Evolutionary conservation across 2,329 filamentous ascomycete species (phyloP).

Genomic region (Hymenoscyphus infarciens): DNA sequence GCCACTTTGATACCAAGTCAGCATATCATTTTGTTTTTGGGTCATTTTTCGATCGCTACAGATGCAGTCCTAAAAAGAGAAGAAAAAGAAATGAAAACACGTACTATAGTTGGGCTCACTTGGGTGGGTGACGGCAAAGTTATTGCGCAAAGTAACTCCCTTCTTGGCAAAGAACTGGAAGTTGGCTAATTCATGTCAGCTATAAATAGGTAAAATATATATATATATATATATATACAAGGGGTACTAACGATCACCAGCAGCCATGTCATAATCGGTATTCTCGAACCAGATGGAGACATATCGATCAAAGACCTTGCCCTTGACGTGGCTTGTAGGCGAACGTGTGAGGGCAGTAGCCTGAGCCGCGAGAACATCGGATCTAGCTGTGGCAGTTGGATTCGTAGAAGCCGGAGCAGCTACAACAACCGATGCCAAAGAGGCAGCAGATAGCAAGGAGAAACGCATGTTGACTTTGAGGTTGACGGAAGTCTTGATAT

Average conservation of each 20-base stretch:
- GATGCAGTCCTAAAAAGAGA: too few species aligned
- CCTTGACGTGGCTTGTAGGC: conserved; percentile 61
- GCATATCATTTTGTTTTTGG: not conserved
- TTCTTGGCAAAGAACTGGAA: conserved; percentile 54
- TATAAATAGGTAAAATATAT: not conserved
- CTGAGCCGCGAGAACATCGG: conserved; percentile 51
- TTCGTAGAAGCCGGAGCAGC: conserved; percentile 25
- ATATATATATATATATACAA: too few species aligned
- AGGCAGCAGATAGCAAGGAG: conserved; percentile 24
- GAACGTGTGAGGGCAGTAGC: conserved; percentile 59
- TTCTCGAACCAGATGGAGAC: conserved; percentile 77
- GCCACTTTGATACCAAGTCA: not conserved
- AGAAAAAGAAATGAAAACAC: not conserved
- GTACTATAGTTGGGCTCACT: conserved; percentile 69
- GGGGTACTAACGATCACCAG: conserved; percentile 54
- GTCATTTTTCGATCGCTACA: too few species aligned
- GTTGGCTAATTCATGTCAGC: conserved; percentile 43
- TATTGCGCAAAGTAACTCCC: conserved; percentile 59
- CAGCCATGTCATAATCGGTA: conserved; percentile 63
- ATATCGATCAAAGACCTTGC: conserved; percentile 69
- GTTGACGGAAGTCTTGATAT: not conserved
- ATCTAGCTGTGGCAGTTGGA: conserved; percentile 47
- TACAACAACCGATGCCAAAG: conserved; percentile 30
- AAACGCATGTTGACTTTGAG: conserved; percentile 27
- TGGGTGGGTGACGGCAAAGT: conserved; percentile 65